These are phyloP conservation scores for Fusarium cicatricum DNA, from an alignment of 2,329 filamentous ascomycete genomes.

Conservation along the genomic window DNA sequence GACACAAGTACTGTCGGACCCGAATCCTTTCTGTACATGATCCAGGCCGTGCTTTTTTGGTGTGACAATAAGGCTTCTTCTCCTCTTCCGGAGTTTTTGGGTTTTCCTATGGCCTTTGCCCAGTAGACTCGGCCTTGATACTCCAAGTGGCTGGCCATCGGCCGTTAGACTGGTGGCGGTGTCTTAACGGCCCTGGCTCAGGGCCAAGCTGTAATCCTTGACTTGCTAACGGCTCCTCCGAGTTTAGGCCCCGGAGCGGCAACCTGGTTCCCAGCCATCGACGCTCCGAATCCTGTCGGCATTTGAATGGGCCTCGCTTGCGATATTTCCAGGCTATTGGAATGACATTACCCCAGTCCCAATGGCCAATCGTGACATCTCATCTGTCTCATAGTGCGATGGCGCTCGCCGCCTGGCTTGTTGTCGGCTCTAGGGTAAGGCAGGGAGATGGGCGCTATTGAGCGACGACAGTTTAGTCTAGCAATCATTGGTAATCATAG, in stretches of 20 bases:
- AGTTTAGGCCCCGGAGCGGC: not conserved
- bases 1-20: not conserved
- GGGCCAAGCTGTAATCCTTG: not conserved
- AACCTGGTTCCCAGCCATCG: not conserved
- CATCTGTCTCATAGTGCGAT: no score
- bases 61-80: not conserved
- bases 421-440: no score
- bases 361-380: no score
- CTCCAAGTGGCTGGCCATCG: not conserved
- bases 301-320: not conserved
- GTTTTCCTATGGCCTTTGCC: not conserved
- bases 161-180: constrained; percentile 23
- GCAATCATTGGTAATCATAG: no score
- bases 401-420: no score
- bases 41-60: not conserved
- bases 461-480: no score
- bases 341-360: no score
- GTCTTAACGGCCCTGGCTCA: not conserved
- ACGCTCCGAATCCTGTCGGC: not conserved
- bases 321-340: not conserved
- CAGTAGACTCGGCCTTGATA: not conserved
- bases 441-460: no score
- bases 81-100: not conserved
- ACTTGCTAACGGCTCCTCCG: not conserved
- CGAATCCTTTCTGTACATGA: not conserved